Evolutionary conservation across 1,139 yeast genomes (phyloP), one percentile per base, ranked within the genome.

Genomic region (Hyphopichia fennica): DNA sequence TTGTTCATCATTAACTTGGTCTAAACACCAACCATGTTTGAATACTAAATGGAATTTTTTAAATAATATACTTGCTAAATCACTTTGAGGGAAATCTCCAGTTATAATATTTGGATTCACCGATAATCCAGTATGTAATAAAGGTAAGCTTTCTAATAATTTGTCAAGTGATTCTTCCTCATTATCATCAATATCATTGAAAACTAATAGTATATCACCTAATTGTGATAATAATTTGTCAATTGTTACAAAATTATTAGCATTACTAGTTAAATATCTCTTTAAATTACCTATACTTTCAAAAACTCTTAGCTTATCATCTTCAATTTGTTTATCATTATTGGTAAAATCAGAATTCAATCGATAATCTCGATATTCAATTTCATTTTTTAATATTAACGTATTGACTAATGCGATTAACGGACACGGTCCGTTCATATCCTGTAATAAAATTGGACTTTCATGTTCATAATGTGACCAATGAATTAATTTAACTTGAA

Each of bases 361-460:
- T 3, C 40, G 42, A 27, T 41, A 46, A 13, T 52, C 47, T 37
- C 52, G 47, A 31, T 41, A 32, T 20, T 49, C 43, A 11, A 69
- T 45, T 41, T 75, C 79, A 31, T 74, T 68, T 3, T 78, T 64
- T 22, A 82, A 56, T n/a, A 82, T 50, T 23, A 89, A 58, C 0
- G 90, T 79, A 58, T 91, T 91, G 40, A 83, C 75, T 35, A 91
- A 65, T 0, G 96, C 91, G n/a, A 90, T 77, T 35, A 91, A 63
- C 2, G 96, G 96, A 57, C 96, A 90, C 0, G 96, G 96, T 0
- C 96, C 97, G 54, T 90, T 88, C 37, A 64, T 72, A 48, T 87
- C 87, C 62, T 91, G 97, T 16, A 88, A 64, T n/a, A 91, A 64
- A 30, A 90, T 80, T n/a, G 79, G 82, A 19, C 80, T 69, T 44